Base-by-base conservation (phyloP, 805 yeast species). In the Metschnikowia continentalis region DNA sequence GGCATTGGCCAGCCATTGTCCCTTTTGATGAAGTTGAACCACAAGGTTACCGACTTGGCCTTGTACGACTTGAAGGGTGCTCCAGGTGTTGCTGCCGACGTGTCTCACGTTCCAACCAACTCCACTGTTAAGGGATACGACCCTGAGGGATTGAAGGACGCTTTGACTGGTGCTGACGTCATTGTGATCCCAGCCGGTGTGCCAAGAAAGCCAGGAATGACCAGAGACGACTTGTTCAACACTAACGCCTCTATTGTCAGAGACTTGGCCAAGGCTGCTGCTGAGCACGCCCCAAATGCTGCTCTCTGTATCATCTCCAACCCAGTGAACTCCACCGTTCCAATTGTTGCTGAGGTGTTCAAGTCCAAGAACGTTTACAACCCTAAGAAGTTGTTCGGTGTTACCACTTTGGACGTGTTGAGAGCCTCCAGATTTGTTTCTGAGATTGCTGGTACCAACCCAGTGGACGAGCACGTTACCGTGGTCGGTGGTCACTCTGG, bases 401-500 rank as follows among this genome's bases (percentile, higher is more conserved):
- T 90, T 70, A 90, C 97, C 77, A 91, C 97, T 54, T 80, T 90
- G 68, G 97, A 91, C 68, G 86, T 86, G 51, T 82, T 91, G 67
- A 86, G 97, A 76, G 85, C 97, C 54, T 83, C 94, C 52, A 82
- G 92, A 75, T 91, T 89, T 78, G 81, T 85, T 61, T 76, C 81
- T 64, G 84, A 81, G 71, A 66, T 82, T 66, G 81, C 76, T 49
- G 80, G 81, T 65, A 82, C 90, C 66, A 82, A 86, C 78, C 97
- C 96, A 68, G 79, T 75, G 57, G 72, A 78, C 60, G 96, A 88
- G 79, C 76, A 72, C 60, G 88, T 90, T 59, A 81, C 89, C 59
- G 96, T 91, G 67, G 92, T 91, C 59, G 97, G 97, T 71, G 97
- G 97, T 64, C 97, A 90, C 84, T 89, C 96, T 53, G 97, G 97